phyloP scores from a whole-genome alignment of 768 basidiomycete genomes.

The Serpula lacrymans region DNA sequence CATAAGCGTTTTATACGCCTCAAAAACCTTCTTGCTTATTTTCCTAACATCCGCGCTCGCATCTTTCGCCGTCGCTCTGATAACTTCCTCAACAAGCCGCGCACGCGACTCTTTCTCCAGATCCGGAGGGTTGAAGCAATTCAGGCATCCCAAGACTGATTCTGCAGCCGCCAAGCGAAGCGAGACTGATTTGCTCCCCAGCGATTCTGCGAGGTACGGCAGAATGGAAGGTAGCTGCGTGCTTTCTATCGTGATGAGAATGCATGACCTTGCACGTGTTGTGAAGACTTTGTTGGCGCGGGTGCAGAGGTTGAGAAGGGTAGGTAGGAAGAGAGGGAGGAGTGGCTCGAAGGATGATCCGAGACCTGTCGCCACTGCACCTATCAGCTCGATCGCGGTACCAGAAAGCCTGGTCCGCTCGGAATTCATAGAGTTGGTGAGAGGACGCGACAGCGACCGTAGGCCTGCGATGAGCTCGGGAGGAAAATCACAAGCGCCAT shows the following conservation, averaged over 20 bases:
- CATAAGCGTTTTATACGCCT: conserved; percentile 68
- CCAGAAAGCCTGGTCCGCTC: conserved; percentile 74
- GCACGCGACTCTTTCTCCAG: conserved; percentile 66
- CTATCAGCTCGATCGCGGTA: conserved; percentile 61
- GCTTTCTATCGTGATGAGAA: conserved; percentile 58
- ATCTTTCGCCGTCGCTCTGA: conserved; percentile 65
- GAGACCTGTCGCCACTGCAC: conserved; percentile 48
- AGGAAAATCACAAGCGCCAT: conserved; percentile 51
- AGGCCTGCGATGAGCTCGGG: conserved; percentile 48
- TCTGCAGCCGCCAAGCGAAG: conserved; percentile 66
- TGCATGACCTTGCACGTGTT: conserved; percentile 58
- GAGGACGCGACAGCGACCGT: conserved; percentile 48
- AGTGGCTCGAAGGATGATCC: conserved; percentile 65
- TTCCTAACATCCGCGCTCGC: conserved; percentile 74
- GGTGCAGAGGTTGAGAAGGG: conserved; percentile 62
- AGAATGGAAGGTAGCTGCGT: conserved; percentile 67
- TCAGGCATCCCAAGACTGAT: conserved; percentile 60
- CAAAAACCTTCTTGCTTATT: conserved; percentile 66
- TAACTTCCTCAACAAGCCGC: conserved; percentile 65
- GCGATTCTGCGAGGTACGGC: conserved; percentile 52
- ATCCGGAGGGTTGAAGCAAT: conserved; percentile 77
- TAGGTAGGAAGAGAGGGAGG: conserved; percentile 62
- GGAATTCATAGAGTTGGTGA: conserved; percentile 61
- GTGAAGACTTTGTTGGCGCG: conserved; percentile 79
- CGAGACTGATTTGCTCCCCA: conserved; percentile 57